Percentiles rank a stretch among this genome's conserved stretches.
Evolutionary conservation across 495 filamentous ascomycete species (phyloP).

Genomic region (Bathelium albidoporum): DNA sequence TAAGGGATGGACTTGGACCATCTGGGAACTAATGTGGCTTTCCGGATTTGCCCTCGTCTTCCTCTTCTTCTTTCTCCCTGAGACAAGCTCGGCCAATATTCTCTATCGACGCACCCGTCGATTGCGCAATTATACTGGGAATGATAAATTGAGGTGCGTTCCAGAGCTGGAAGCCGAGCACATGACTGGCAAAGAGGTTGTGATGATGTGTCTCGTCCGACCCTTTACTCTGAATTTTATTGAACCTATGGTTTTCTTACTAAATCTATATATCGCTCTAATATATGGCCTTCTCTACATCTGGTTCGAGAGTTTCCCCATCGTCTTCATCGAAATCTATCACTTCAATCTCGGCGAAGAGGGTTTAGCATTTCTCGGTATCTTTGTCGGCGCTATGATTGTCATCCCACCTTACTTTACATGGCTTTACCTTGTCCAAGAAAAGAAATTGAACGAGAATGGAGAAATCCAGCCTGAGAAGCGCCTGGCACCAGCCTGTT

Average conservation of each 20-base stretch:
- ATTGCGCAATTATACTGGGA: conserved; percentile 28
- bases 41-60: conserved; percentile 31
- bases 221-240: conserved; percentile 33
- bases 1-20: conserved; percentile 33
- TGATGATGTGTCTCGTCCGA: conserved; percentile 29
- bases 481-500: conserved; percentile 35
- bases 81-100: conserved; percentile 32
- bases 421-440: conserved; percentile 34
- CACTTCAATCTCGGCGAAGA: conserved; percentile 38
- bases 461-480: conserved; percentile 36
- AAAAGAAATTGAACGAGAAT: conserved; percentile 32
- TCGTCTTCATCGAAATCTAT: conserved; percentile 42
- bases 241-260: conserved; percentile 36
- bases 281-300: conserved; percentile 46
- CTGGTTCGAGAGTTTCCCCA: conserved; percentile 49
- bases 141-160: conserved; percentile 28
- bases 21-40: conserved; percentile 34
- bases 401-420: conserved; percentile 39
- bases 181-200: conserved; percentile 32
- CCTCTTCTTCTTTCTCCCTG: conserved; percentile 32
- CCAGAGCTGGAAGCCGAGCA: conserved; percentile 27
- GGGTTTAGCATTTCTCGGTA: conserved; percentile 43
- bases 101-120: conserved; percentile 30
- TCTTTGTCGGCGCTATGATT: conserved; percentile 36
- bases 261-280: conserved; percentile 45